Evolutionary conservation across 495 filamentous ascomycete genomes (phyloP).

Genomic region (Podospora didyma): DNA sequence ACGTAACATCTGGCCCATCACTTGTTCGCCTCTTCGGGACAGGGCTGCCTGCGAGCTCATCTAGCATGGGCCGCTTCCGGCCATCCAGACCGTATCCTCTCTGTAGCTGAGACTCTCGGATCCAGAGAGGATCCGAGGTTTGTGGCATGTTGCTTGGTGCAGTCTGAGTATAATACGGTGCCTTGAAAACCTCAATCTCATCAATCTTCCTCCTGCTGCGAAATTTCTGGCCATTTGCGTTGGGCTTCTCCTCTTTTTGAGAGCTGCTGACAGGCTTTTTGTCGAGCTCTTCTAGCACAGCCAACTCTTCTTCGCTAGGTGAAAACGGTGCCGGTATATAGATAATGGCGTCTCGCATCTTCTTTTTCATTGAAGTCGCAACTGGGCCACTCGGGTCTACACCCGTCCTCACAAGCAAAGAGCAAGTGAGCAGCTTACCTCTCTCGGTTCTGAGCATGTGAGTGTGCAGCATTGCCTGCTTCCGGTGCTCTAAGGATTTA

Average conservation of each 20-base stretch:
- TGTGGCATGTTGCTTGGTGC: conserved; percentile 2
- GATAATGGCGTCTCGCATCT: conserved; percentile 37
- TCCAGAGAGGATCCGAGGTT: conserved; percentile 17
- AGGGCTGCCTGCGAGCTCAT: conserved; percentile 9
- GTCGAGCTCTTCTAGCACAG: conserved; percentile 21
- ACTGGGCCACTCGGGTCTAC: conserved; percentile 20
- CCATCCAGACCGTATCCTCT: not conserved
- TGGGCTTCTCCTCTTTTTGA: conserved; percentile 16
- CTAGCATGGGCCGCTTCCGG: conserved; percentile 14
- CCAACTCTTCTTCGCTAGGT: conserved; percentile 32
- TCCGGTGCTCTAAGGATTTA: conserved; percentile 20
- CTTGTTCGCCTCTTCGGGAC: conserved; percentile 14
- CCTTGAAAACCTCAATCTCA: conserved; percentile 32
- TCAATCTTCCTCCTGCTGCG: conserved; percentile 27
- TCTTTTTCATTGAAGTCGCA: conserved; percentile 29
- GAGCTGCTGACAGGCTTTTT: conserved; percentile 2
- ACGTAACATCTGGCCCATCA: not conserved
- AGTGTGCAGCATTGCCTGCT: conserved; percentile 22
- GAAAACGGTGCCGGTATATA: conserved; percentile 44
- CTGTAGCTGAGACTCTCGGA: conserved; percentile 2
- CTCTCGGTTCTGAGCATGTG: conserved; percentile 26
- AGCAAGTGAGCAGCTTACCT: conserved; percentile 18
- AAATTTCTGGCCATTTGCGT: conserved; percentile 26
- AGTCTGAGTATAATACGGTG: conserved; percentile 30
- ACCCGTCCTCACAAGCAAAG: conserved; percentile 22